These are phyloP conservation scores for Carex sylvatica DNA, from an alignment of 202 grass and related monocot species.

Conservation along the genomic window DNA sequence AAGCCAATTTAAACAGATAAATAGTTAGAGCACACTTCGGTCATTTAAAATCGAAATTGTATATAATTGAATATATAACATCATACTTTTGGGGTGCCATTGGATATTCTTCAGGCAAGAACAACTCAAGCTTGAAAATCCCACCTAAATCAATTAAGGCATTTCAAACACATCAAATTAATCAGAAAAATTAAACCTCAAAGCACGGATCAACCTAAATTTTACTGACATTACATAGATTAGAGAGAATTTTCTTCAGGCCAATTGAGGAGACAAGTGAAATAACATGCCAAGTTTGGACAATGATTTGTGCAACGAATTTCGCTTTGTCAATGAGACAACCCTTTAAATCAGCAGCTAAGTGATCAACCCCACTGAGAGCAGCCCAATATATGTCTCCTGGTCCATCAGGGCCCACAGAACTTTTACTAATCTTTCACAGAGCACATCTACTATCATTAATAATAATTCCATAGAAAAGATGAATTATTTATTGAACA, in stretches of 20 bases:
- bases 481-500: no score
- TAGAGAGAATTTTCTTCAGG: not conserved
- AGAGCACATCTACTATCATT: no score
- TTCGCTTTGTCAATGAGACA: no score
- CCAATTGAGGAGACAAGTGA: no score
- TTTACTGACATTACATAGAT: slow-evolving; percentile 21
- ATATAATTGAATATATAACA: not conserved
- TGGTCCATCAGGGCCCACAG: no score
- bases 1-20: not conserved
- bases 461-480: no score
- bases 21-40: not conserved
- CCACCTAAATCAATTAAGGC: slow-evolving; percentile 49
- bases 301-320: no score
- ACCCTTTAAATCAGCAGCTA: no score
- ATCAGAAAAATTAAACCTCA: slow-evolving; percentile 18
- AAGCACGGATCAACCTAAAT: slow-evolving; percentile 1
- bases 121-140: slow-evolving; percentile 79
- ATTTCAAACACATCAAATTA: not conserved
- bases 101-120: slow-evolving; percentile 92
- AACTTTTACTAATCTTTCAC: no score
- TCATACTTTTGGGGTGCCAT: slow-evolving; percentile 75
- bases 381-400: no score
- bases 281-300: no score
- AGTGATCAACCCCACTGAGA: no score
- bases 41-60: not conserved